Conservation (phyloP, 768 basidiomycete species). For the Mycena filopes region DNA sequence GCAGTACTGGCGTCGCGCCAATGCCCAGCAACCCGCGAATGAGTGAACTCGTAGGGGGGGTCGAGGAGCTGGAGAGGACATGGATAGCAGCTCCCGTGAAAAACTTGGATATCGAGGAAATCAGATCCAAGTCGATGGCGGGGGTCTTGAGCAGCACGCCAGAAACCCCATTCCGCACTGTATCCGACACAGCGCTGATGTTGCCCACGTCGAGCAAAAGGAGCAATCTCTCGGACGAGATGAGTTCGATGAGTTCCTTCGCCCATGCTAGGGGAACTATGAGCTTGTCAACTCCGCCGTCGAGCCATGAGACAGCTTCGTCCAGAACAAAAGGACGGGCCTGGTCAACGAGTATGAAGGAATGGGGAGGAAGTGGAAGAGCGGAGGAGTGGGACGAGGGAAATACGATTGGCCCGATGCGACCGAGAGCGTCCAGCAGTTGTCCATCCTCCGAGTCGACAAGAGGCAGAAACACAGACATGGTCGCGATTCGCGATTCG, state of each 20-base stretch:
- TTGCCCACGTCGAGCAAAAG: constrained; percentile 81
- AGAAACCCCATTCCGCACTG: constrained; percentile 75
- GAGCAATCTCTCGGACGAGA: constrained; percentile 79
- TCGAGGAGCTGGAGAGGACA: constrained; percentile 62
- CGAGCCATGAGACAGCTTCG: constrained; percentile 71
- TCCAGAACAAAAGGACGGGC: constrained; percentile 59
- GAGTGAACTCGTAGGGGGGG: constrained; percentile 64
- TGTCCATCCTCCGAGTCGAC: constrained; percentile 59
- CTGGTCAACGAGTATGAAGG: constrained; percentile 68
- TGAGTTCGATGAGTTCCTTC: constrained; percentile 70
- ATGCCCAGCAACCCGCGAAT: constrained; percentile 70
- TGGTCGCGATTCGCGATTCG: constrained; percentile 37
- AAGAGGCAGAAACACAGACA: constrained; percentile 70
- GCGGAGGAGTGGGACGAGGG: constrained; percentile 46
- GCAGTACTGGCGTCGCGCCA: constrained; percentile 76
- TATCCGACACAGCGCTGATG: constrained; percentile 80
- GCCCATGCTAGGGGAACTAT: constrained; percentile 76
- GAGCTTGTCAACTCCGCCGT: constrained; percentile 83
- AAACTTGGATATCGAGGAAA: constrained; percentile 81
- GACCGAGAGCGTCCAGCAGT: constrained; percentile 69
- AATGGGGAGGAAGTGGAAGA: constrained; percentile 47
- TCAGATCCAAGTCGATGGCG: constrained; percentile 77
- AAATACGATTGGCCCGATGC: constrained; percentile 83
- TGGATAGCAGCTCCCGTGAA: constrained; percentile 72
- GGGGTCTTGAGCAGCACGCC: constrained; percentile 84